Evolutionary conservation across 768 basidiomycete genomes (phyloP).

Genomic region (Mrakia gelida): DNA sequence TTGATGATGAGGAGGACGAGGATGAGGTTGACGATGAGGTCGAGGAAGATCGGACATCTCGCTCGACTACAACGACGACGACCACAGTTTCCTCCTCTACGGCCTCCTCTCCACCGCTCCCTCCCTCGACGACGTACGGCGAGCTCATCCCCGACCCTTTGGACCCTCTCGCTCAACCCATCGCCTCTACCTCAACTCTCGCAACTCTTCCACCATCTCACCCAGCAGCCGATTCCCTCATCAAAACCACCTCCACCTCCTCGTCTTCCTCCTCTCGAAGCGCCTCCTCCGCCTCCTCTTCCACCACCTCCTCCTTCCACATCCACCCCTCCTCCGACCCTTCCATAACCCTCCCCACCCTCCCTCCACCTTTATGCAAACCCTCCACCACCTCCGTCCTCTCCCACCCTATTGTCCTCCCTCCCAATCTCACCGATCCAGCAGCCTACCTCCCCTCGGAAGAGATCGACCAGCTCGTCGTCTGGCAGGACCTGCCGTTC

Average conservation of each 20-base stretch:
- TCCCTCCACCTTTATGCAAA: constrained; percentile 10
- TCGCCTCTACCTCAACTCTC: background rate
- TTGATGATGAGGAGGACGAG: background rate
- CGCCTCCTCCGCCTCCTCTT: constrained; percentile 14
- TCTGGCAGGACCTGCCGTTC: constrained; percentile 17
- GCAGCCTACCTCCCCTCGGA: background rate
- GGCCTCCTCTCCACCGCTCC: background rate
- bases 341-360: background rate
- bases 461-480: constrained; percentile 20
- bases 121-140: background rate
- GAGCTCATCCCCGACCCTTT: background rate
- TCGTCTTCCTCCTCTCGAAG: constrained; percentile 14
- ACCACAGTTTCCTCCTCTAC: background rate
- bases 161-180: background rate
- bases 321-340: constrained; percentile 11
- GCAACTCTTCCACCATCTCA: background rate
- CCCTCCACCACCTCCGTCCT: constrained; percentile 21
- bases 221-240: background rate
- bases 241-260: background rate
- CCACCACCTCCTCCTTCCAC: background rate
- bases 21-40: background rate
- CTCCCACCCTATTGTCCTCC: background rate
- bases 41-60: background rate
- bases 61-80: background rate
- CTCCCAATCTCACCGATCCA: constrained; percentile 18